Base-by-base conservation (phyloP, 306 rosid genomes). In the Acmispon strigosus region DNA sequence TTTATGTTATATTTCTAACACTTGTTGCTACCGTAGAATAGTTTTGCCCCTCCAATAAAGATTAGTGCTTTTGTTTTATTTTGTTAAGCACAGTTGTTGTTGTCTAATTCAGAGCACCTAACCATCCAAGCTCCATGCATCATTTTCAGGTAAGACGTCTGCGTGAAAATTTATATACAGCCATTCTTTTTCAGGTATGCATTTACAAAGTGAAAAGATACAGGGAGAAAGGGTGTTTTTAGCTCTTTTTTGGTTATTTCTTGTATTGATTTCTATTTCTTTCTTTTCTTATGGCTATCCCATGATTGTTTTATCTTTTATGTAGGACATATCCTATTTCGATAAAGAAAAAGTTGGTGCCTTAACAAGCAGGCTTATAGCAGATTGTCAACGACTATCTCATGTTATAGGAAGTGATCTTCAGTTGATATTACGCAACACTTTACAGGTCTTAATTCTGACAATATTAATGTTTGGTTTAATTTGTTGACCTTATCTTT, bases 291-390 rank as follows among this genome's bases (percentile, higher is more conserved):
- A 36, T 53, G 24, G 18, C 19, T 56, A 39, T 44, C 66, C 45
- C 50, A 50, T 24, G 52, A 20, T 61, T 69, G 54, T 80, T 27
- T 24, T 63, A 51, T 82, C 74, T 63, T 60, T 75, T 54, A 80
- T 77, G 78, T 79, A 77, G 92, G 96, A 89, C 71, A 81, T 89
- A 52, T 81, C 86, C 62, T 90, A 86, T 82, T 91, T 83, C 72
- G 96, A 88, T 70, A 80, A 83, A 80, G 89, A 84, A 75, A 73
- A 84, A 61, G 89, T 91, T 49, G 96, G 97, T 72, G 80, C 80
- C 80, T 81, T 91, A 84, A 91, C 96, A 15, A 89, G 96, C 80
- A 87, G 91, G 85, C 91, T 89, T 24, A 83, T 89, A 60, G 84
- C 91, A 72, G 97, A 91, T 79, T 87, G 97, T 71, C 93, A 89